Conservation (phyloP, 345 rosid genomes). For the Theobroma cacao region DNA sequence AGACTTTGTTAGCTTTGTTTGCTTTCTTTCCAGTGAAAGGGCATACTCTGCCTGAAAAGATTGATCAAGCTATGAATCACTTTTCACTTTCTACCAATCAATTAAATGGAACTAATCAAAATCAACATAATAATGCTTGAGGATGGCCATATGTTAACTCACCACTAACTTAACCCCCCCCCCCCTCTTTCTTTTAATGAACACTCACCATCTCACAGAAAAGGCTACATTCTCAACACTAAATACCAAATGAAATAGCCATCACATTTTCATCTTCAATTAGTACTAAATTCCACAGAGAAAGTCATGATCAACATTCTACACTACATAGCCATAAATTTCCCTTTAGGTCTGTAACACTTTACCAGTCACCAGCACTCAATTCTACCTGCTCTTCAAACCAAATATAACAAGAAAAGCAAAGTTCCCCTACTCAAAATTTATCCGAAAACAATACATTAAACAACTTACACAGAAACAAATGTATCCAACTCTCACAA, state of each 20-base stretch:
- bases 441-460: background rate
- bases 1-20: slow-evolving; percentile 84
- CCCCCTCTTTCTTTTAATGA: background rate
- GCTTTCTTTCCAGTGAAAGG: slow-evolving; percentile 95
- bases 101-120: background rate
- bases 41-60: slow-evolving; percentile 73
- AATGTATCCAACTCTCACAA: background rate
- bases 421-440: background rate
- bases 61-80: background rate
- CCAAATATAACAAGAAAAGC: background rate
- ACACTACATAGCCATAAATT: background rate
- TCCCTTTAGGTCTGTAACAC: background rate
- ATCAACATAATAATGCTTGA: background rate
- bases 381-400: background rate
- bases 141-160: background rate
- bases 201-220: background rate
- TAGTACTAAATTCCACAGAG: background rate
- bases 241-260: background rate
- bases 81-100: background rate
- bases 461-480: background rate
- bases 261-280: background rate
- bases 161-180: background rate
- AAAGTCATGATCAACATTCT: background rate
- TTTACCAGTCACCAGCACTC: background rate
- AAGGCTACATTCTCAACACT: background rate